Base-by-base conservation (phyloP, 139 green algal genomes). In the Gonium pectorale region DNA sequence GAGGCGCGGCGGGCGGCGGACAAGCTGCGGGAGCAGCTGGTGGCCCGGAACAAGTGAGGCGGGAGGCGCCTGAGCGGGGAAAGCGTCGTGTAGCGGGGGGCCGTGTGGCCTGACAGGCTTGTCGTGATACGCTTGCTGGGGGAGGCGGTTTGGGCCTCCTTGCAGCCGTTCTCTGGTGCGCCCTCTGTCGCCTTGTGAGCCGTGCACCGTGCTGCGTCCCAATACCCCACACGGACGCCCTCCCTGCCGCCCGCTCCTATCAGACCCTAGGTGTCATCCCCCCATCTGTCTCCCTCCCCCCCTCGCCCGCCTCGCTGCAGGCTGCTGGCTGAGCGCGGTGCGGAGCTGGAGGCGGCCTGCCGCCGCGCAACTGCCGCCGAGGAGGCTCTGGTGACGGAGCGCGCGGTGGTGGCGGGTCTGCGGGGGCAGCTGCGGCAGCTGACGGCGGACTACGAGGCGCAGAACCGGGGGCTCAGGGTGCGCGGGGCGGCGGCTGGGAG, bases 311-410 rank as follows among this genome's bases (percentile, higher is more conserved):
- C 54, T n/a, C n/a, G 22, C 38, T 26, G 8, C 75, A 83, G 75
- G 35, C n/a, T n/a, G 1, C 41, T 83, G 41, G 59, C 75, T 0
- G 60, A 83, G 75, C 75, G 75, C 9, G 75, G 60, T 35, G 40
- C 43, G 6, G 37, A 83, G 75, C 59, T 83, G 38, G 29, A 72
- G 59, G 59, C 75, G 21, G 75, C 75, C 40, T 62, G 31, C 35
- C 54, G 64, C 22, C 75, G 75, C 41, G 75, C 75, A 17, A 52
- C 59, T 29, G n/a, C 41, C 27, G 75, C 75, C 9, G 75, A 72
- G 60, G 75, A 72, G 41, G 75, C 60, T 0, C 43, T 72, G 75
- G 59, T 62, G 40, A 67, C 75, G 59, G 75, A 83, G 59, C n/a
- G 60, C n/a, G 63, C 40, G 19, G 67, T 33, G 6, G 75, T 69